Base-by-base conservation (phyloP, 2,329 filamentous ascomycete species). In the Sclerotinia minor region DNA sequence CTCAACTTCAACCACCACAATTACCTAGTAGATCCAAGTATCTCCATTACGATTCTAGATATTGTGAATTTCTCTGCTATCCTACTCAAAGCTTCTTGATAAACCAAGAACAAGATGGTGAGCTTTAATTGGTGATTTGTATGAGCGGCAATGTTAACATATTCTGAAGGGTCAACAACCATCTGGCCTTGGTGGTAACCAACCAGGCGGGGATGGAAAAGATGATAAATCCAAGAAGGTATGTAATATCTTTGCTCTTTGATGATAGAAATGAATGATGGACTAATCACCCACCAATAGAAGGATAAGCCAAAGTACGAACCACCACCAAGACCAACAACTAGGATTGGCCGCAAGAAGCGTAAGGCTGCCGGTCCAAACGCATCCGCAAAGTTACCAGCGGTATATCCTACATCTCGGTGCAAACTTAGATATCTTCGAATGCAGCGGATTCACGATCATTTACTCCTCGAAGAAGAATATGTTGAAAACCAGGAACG, bases 281-380 rank as follows among this genome's bases (percentile, higher is more conserved):
- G 67, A 63, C 71, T 76, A 60, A 75, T 65, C n/a, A 49, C 21
- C 26, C 47, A 41, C 69, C 49, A 69, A 75, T 77, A 97, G 94
- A 98, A 99, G 87, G 94, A 99, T 72, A 99, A 99, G 89, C 95
- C 95, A 79, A 98, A 97, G 91, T 99, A 99, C 85, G 95, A 99
- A 81, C 95, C 95, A 72, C 95, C 95, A 74, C 95, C 95, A 80
- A 90, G 94, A 77, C 95, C 95, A 71, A 99, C 95, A 71, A 98
- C 95, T 73, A 92, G 95, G 79, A 90, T 99, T 79, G 95, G 95
- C 70, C 92, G 94, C 78, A 97, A 96, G 90, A 99, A 99, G 91
- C 94, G 94, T 86, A 97, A 92, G 89, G 87, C 88, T 61, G 93
- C 91, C 69, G 95, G 95, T 65, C 93, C 92, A 71, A 97, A 94